A percentile compares a stretch with the other conserved stretches of the same genome.
These are phyloP conservation scores for Populus euphratica DNA, from an alignment of 345 rosid genomes.

Conservation along the genomic window DNA sequence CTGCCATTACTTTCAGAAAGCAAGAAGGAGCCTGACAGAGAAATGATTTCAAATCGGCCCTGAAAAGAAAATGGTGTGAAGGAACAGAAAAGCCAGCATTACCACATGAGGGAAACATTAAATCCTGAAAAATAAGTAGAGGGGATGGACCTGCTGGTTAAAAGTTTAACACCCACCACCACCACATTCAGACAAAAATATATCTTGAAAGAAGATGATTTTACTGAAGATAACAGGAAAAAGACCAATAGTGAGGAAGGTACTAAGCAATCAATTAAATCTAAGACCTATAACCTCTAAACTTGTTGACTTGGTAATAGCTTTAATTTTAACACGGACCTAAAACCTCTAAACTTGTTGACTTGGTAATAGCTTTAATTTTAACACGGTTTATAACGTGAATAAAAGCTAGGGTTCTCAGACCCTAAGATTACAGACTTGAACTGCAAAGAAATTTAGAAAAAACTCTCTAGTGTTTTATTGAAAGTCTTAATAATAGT, in stretches of 20 bases:
- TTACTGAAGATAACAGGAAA: not conserved
- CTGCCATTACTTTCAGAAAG: slow-evolving; percentile 51
- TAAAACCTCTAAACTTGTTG: not conserved
- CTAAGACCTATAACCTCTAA: not conserved
- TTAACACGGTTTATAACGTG: too few relatives aligned
- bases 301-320: not conserved
- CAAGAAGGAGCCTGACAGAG: slow-evolving; percentile 68
- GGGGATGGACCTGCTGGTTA: not conserved
- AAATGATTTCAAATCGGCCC: slow-evolving; percentile 84
- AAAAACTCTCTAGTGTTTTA: too few relatives aligned
- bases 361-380: not conserved
- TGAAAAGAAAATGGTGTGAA: slow-evolving; percentile 24
- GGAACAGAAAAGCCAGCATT: not conserved
- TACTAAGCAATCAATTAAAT: not conserved
- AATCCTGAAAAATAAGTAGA: not conserved
- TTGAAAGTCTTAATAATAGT: too few relatives aligned
- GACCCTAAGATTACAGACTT: too few relatives aligned
- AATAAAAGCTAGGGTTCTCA: too few relatives aligned
- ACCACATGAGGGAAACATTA: not conserved
- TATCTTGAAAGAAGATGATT: not conserved
- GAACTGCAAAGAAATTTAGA: too few relatives aligned
- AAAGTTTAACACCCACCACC: not conserved
- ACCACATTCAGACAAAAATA: not conserved
- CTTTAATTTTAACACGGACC: not conserved
- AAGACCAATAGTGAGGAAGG: not conserved